These are phyloP conservation scores for Gamsiella multidivaricata DNA, from an alignment of 192 early-diverging fungal species.

Conservation along the genomic window DNA sequence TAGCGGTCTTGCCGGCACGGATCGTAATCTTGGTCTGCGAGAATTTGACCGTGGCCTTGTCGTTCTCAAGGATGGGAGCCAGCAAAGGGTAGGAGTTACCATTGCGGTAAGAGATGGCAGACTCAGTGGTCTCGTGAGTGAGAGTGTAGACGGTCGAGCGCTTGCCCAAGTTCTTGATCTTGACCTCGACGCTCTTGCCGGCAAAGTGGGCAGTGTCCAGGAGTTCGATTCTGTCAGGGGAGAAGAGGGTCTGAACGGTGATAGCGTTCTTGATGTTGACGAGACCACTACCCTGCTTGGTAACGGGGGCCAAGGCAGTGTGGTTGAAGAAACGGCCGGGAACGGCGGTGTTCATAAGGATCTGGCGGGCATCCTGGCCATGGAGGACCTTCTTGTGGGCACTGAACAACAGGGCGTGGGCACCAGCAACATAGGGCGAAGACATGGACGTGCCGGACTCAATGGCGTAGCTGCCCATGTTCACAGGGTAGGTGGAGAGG, in stretches of 20 bases:
- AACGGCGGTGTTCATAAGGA: slow-evolving; percentile 42
- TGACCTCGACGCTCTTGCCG: slow-evolving; percentile 51
- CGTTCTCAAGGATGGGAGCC: slow-evolving; percentile 42
- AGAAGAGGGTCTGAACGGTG: slow-evolving; percentile 58
- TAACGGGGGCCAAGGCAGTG: slow-evolving; percentile 45
- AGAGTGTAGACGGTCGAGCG: slow-evolving; percentile 38
- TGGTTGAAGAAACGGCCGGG: slow-evolving; percentile 8
- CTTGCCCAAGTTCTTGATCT: slow-evolving; percentile 53
- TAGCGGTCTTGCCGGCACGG: slow-evolving; percentile 31
- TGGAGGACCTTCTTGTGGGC: slow-evolving; percentile 57
- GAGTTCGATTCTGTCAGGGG: slow-evolving; percentile 67
- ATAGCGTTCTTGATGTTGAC: slow-evolving; percentile 76
- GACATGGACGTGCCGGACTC: slow-evolving; percentile 89
- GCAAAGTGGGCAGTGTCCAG: slow-evolving; percentile 57
- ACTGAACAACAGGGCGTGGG: slow-evolving; percentile 72
- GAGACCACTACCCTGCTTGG: slow-evolving; percentile 77
- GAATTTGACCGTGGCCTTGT: slow-evolving; percentile 54
- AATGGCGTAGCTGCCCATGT: slow-evolving; percentile 53
- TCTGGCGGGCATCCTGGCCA: slow-evolving; percentile 22
- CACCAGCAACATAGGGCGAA: slow-evolving; percentile 77
- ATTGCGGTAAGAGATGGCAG: slow-evolving; percentile 47
- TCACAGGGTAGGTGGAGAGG: slow-evolving; percentile 67
- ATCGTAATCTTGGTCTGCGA: slow-evolving; percentile 30
- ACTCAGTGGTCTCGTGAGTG: slow-evolving; percentile 46
- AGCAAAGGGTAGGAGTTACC: slow-evolving; percentile 37